Percentiles rank a stretch among this genome's conserved stretches.
These are phyloP conservation scores for Carex cristatella DNA, from an alignment of 176 grass and related monocot genomes.

Conservation along the genomic window DNA sequence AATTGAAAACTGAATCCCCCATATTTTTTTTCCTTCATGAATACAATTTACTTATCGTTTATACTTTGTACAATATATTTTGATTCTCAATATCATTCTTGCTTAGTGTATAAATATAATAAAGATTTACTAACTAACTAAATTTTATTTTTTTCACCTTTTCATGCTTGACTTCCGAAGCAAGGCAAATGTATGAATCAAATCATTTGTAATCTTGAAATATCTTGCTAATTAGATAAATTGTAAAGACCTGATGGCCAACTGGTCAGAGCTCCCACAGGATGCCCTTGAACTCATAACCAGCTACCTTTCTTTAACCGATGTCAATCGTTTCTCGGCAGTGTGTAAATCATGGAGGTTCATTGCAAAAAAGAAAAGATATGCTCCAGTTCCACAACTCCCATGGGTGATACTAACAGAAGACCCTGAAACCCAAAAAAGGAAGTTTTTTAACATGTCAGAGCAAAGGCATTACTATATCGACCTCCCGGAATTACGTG, in stretches of 20 bases:
- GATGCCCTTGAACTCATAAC: not conserved
- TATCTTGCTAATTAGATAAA: not conserved
- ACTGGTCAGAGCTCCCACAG: not conserved
- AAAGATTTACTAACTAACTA: not conserved
- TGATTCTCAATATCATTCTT: not conserved
- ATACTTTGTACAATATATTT: not conserved
- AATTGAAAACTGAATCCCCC: not conserved
- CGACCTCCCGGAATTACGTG: not conserved
- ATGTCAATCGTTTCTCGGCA: not conserved
- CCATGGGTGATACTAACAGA: not conserved
- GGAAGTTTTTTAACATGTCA: slow-evolving; percentile 7
- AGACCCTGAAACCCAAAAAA: not conserved
- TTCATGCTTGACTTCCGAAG: not conserved
- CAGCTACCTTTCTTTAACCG: not conserved
- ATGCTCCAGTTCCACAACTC: not conserved
- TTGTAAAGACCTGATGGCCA: not conserved
- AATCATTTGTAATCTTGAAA: not conserved
- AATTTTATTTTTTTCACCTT: not conserved
- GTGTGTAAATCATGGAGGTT: not conserved
- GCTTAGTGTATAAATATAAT: not conserved
- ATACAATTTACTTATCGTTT: not conserved
- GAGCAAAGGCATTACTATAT: slow-evolving; percentile 11
- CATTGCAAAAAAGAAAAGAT: not conserved
- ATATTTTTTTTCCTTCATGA: not conserved
- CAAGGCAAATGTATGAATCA: not conserved